Percentiles rank a stretch among this genome's conserved stretches.
phyloP scores from a whole-genome alignment of 2,329 filamentous ascomycete species.

The Pestalotiopsis sp. region DNA sequence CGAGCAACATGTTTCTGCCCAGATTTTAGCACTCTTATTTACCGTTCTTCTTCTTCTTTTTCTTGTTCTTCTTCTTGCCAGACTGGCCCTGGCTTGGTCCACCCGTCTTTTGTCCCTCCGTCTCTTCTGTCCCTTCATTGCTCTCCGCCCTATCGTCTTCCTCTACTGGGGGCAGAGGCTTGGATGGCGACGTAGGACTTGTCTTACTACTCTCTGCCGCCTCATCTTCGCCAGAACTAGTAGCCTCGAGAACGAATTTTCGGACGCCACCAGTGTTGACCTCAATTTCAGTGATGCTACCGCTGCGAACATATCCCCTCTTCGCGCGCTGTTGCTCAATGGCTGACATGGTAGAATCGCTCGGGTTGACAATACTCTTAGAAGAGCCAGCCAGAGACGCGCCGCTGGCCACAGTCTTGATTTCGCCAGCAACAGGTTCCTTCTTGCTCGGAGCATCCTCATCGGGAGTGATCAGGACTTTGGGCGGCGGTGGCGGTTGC shows the following conservation, averaged over 20 bases:
- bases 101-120: neutral
- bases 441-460: neutral
- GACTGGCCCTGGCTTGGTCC: slow-evolving; percentile 1
- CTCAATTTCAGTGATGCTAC: slow-evolving; percentile 77
- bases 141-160: neutral
- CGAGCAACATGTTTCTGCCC: neutral
- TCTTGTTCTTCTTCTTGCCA: slow-evolving; percentile 37
- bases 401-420: slow-evolving; percentile 1
- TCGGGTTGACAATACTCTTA: slow-evolving; percentile 15
- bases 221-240: slow-evolving; percentile 46
- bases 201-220: slow-evolving; percentile 19
- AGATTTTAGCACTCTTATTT: slow-evolving; percentile 21
- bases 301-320: slow-evolving; percentile 61
- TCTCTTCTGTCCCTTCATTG: neutral
- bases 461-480: slow-evolving; percentile 20
- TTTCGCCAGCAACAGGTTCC: neutral
- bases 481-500: slow-evolving; percentile 12
- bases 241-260: slow-evolving; percentile 74
- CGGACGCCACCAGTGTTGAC: slow-evolving; percentile 71
- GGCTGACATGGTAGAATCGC: slow-evolving; percentile 23
- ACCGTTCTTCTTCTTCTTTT: slow-evolving; percentile 40
- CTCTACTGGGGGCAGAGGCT: neutral
- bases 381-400: slow-evolving; percentile 16
- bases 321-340: slow-evolving; percentile 18
- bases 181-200: neutral